A percentile compares a stretch with the other conserved stretches of the same genome.
Conservation (phyloP, 805 yeast species). For the Wickerhamomyces alni region DNA sequence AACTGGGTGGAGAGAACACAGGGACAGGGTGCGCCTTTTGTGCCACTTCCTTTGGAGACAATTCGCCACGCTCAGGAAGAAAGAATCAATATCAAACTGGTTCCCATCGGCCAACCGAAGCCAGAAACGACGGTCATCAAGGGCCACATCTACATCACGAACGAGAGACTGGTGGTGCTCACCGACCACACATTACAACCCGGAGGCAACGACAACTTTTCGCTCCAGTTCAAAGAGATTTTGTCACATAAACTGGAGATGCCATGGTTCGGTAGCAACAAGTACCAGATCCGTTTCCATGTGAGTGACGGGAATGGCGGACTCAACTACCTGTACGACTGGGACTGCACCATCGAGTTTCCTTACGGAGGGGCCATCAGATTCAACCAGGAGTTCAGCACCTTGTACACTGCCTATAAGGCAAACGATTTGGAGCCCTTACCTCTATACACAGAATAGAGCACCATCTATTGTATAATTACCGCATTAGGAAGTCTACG, state of each 20-base stretch:
- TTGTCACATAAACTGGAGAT: conserved; percentile 33
- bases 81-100: conserved; percentile 7
- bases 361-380: conserved; percentile 43
- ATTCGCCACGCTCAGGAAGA: conserved; percentile 14
- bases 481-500: conserved; percentile 6
- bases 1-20: conserved; percentile 21
- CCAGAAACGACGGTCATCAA: conserved; percentile 17
- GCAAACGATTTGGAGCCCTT: conserved; percentile 35
- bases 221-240: conserved; percentile 28
- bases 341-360: conserved; percentile 33
- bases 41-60: conserved; percentile 21
- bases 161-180: conserved; percentile 33
- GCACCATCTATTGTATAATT: not conserved
- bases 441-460: conserved; percentile 31
- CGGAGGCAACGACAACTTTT: conserved; percentile 27
- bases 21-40: conserved; percentile 14
- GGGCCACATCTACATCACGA: conserved; percentile 38
- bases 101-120: conserved; percentile 17
- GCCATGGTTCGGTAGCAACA: conserved; percentile 52
- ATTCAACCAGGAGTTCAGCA: conserved; percentile 31
- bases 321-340: conserved; percentile 31
- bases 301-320: conserved; percentile 28
- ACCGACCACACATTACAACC: conserved; percentile 4
- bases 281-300: conserved; percentile 38
- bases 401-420: not conserved